Evolutionary conservation across 768 basidiomycete species (phyloP), one percentile per base, ranked within the genome.

Genomic region (Xerocomus spinulosus): DNA sequence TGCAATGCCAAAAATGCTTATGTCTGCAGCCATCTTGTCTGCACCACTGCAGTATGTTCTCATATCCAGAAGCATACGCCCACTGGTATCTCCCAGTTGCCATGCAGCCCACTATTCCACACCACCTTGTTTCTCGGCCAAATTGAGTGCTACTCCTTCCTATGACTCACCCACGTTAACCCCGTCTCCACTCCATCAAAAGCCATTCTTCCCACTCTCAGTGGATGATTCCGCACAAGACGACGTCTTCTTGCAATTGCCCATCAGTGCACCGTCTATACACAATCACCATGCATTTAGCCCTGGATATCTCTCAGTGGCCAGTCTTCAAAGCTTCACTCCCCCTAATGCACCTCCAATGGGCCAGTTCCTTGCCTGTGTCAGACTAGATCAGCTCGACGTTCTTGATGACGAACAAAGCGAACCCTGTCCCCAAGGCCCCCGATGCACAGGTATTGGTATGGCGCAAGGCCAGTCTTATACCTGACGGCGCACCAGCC

Each of bases 371-470:
- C n/a, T n/a, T n/a, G n/a, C n/a, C n/a, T n/a, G n/a, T n/a, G n/a
- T n/a, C n/a, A n/a, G n/a, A n/a, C n/a, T n/a, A n/a, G n/a, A n/a
- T n/a, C n/a, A n/a, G n/a, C n/a, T n/a, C n/a, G n/a, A n/a, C n/a
- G n/a, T n/a, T n/a, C n/a, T n/a, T n/a, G n/a, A n/a, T n/a, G n/a
- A n/a, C n/a, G n/a, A n/a, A n/a, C n/a, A n/a, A n/a, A n/a, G n/a
- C n/a, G n/a, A n/a, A n/a, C n/a, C n/a, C n/a, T n/a, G n/a, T n/a
- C n/a, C 69, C 87, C 42, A 89, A 87, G 68, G 81, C 84, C 6
- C 70, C 87, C 28, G 86, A 89, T 57, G 72, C 73, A 10, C 78
- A 81, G 48, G 76, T 86, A 29, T 62, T 77, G 34, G 77, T 76
- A 49, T 79, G 77, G 77, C 73, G 73, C 54, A 75, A 75, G 39